Evolutionary conservation across 2,329 filamentous ascomycete genomes (phyloP).

Genomic region (Hysterium pulicare): DNA sequence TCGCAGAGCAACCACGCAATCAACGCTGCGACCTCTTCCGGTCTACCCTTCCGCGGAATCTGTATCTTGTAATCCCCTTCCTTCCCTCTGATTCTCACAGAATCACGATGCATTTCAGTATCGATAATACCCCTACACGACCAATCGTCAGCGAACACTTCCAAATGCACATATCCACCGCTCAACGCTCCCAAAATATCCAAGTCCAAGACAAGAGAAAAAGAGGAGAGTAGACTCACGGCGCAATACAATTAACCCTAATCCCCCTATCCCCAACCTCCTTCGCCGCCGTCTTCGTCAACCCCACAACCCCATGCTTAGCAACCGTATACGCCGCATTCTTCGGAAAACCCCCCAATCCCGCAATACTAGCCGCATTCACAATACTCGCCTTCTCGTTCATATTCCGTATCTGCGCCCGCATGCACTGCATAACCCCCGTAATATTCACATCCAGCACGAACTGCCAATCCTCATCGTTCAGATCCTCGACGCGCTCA

Average conservation of each 20-base stretch:
- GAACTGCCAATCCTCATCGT: slow-evolving; percentile 34
- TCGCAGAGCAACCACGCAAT: slow-evolving; percentile 45
- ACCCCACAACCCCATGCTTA: slow-evolving; percentile 39
- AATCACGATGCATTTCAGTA: slow-evolving; percentile 23
- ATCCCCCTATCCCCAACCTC: slow-evolving; percentile 29
- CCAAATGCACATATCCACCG: not conserved
- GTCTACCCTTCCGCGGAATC: slow-evolving; percentile 14
- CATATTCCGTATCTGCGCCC: slow-evolving; percentile 38
- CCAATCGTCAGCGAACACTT: not conserved
- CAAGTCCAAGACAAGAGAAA: slow-evolving; percentile 9
- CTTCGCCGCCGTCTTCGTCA: slow-evolving; percentile 37
- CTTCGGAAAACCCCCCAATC: slow-evolving; percentile 43
- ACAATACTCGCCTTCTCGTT: slow-evolving; percentile 31
- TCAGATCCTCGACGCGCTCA: slow-evolving; percentile 24
- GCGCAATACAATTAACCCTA: slow-evolving; percentile 23
- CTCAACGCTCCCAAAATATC: not conserved
- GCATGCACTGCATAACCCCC: slow-evolving; percentile 32
- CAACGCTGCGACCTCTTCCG: slow-evolving; percentile 38
- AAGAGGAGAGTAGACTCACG: slow-evolving; percentile 14
- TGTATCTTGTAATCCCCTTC: slow-evolving; percentile 13
- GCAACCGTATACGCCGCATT: slow-evolving; percentile 30
- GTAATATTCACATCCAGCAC: slow-evolving; percentile 35
- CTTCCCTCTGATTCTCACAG: slow-evolving; percentile 11
- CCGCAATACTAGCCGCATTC: slow-evolving; percentile 50
- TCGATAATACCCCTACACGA: slow-evolving; percentile 16